Percentiles rank a stretch among this genome's conserved stretches.
These are phyloP conservation scores for Gleditsia sinensis DNA, from an alignment of 306 rosid species.

Conservation along the genomic window DNA sequence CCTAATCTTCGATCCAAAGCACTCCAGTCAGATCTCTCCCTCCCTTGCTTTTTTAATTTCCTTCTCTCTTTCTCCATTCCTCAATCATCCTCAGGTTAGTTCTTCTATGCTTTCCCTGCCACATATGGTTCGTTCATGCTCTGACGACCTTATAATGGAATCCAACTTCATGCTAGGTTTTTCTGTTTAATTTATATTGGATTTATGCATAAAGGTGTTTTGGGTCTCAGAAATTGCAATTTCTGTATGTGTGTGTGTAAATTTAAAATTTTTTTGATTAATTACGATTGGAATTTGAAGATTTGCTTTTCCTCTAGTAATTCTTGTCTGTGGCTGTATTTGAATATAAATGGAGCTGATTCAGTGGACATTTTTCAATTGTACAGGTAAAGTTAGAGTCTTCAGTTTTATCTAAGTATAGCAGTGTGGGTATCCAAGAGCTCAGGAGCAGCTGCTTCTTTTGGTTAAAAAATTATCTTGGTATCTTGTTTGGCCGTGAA, in stretches of 20 bases:
- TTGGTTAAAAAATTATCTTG: neutral
- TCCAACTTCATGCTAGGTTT: neutral
- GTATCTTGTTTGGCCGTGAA: slow-evolving; percentile 6
- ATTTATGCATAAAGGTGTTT: neutral
- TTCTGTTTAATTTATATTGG: neutral
- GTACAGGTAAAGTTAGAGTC: slow-evolving; percentile 36
- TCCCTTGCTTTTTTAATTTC: neutral
- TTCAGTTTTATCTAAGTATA: slow-evolving; percentile 27
- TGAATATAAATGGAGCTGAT: slow-evolving; percentile 19
- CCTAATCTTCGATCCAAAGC: neutral
- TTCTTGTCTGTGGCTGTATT: slow-evolving; percentile 9
- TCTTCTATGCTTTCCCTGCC: slow-evolving; percentile 24
- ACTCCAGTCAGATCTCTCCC: slow-evolving; percentile 35
- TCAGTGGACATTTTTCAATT: slow-evolving; percentile 24
- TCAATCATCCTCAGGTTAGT: slow-evolving; percentile 38
- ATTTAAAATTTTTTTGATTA: neutral
- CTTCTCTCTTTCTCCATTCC: neutral
- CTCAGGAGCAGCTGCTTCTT: slow-evolving; percentile 30
- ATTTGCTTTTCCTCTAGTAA: neutral
- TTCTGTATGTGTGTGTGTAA: neutral
- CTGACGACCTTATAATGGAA: neutral
- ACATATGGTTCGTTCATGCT: neutral
- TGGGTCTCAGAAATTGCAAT: slow-evolving; percentile 25
- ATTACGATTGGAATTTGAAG: neutral
- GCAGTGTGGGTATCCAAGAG: slow-evolving; percentile 22